A percentile compares a stretch with the other conserved stretches of the same genome.
phyloP scores from a whole-genome alignment of 495 filamentous ascomycete genomes.

The Aspergillus conjunctus region DNA sequence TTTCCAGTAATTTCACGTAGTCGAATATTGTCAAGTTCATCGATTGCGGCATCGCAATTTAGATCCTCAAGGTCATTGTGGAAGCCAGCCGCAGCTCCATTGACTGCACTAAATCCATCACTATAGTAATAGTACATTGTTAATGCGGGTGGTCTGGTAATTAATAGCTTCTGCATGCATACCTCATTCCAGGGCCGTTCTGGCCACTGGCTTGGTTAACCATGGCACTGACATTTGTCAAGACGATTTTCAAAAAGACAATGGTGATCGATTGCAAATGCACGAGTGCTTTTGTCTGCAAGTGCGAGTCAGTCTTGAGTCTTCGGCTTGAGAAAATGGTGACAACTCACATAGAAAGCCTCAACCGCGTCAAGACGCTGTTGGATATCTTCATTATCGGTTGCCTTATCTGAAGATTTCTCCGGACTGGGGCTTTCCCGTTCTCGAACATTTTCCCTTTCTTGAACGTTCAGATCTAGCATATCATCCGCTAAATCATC shows the following conservation, averaged over 20 bases:
- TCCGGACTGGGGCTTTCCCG: constrained; percentile 29
- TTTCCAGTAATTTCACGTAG: constrained; percentile 86
- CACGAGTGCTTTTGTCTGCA: constrained; percentile 70
- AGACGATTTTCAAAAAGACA: constrained; percentile 82
- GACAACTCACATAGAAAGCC: constrained; percentile 74
- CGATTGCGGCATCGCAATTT: constrained; percentile 49
- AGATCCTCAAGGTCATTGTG: constrained; percentile 34
- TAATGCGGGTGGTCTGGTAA: constrained; percentile 1
- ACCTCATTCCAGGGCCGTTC: constrained; percentile 44
- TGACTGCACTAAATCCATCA: constrained; percentile 36
- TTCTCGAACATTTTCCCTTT: constrained; percentile 21
- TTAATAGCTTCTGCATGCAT: constrained; percentile 17
- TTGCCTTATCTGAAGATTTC: constrained; percentile 52
- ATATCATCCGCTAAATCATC: constrained; percentile 26
- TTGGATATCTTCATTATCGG: constrained; percentile 58
- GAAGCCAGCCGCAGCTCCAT: constrained; percentile 34
- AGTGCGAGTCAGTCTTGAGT: constrained; percentile 25
- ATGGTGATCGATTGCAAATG: constrained; percentile 93
- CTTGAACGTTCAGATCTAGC: constrained; percentile 33
- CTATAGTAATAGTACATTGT: constrained; percentile 23
- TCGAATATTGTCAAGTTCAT: constrained; percentile 79
- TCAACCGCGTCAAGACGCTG: constrained; percentile 74
- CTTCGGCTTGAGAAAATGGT: background rate
- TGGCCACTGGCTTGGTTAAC: constrained; percentile 56
- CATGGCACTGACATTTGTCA: constrained; percentile 74